Evolutionary conservation across 1,284 basidiomycete genomes (phyloP).

Genomic region (Porodaedalea pini): DNA sequence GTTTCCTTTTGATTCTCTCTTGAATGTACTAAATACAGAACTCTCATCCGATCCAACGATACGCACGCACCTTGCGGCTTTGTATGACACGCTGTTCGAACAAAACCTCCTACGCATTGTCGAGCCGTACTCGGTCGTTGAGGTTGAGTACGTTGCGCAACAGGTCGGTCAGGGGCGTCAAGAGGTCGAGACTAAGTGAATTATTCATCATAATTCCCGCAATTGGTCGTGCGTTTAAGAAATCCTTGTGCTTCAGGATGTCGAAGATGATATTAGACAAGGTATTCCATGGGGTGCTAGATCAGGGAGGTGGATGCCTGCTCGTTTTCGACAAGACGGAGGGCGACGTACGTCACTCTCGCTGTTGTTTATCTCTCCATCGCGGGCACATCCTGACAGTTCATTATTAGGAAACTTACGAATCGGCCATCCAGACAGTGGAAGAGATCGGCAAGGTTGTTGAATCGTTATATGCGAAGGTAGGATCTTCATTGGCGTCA

Average conservation of each 20-base stretch:
- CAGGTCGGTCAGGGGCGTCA: slow-evolving; percentile 87
- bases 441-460: slow-evolving; percentile 91
- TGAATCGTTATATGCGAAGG: slow-evolving; percentile 88
- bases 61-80: slow-evolving; percentile 85
- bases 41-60: slow-evolving; percentile 93
- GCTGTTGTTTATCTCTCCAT: too few species aligned
- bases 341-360: slow-evolving; percentile 62
- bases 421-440: slow-evolving; percentile 83
- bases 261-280: slow-evolving; percentile 99
- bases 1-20: background rate
- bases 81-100: slow-evolving; percentile 94
- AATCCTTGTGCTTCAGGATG: slow-evolving; percentile 47
- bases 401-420: slow-evolving; percentile 51
- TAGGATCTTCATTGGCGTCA: slow-evolving; percentile 31
- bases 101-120: slow-evolving; percentile 94
- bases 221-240: background rate
- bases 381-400: too few species aligned
- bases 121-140: slow-evolving; percentile 92
- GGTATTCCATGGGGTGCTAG: slow-evolving; percentile 89
- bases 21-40: slow-evolving; percentile 55
- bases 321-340: slow-evolving; percentile 85
- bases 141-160: slow-evolving; percentile 87
- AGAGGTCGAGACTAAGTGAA: slow-evolving; percentile 92
- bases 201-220: slow-evolving; percentile 20
- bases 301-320: slow-evolving; percentile 91